Evolutionary conservation across 1,284 basidiomycete genomes (phyloP), one percentile per base, ranked within the genome.

Genomic region (Ganoderma leucocontextum): DNA sequence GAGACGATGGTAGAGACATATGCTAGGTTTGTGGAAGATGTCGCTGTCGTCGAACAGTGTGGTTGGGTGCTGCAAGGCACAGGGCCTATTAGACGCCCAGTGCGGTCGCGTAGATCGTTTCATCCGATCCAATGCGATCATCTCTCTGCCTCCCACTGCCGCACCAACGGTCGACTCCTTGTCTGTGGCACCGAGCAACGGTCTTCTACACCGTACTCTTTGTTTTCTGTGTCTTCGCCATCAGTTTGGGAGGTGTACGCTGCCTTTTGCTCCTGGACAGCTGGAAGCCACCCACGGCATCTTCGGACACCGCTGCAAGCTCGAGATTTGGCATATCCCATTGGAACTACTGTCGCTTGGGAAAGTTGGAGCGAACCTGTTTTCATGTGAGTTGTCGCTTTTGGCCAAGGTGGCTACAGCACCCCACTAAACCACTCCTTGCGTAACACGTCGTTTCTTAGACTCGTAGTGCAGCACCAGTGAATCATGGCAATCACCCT

Each of bases 401-500:
- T 29, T 55, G 13, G n/a, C 47, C 39, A 4, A 39, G 47, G 19
- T 42, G 41, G 13, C 41, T 42, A 19, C 13, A 17, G 41, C 41
- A 42, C 13, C 13, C 12, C 5, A 44, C 19, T 44, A 44, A 44
- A n/a, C 19, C 19, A 44, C 19, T 9, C 19, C 42, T 19, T 19
- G 17, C 42, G 19, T n/a, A n/a, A 44, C 29, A n/a, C 19, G 17
- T 19, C 19, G 8, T 52, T 25, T 25, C 22, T n/a, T n/a, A n/a
- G n/a, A n/a, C n/a, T 29, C 22, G 49, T 13, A 12, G 29, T 17
- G 52, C 52, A 55, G 22, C 47, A 49, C 22, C 22, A 22, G 33
- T 29, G 52, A 55, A 55, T 33, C 38, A 72, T 76, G 75, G 70
- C 73, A 0, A 61, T 71, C 6, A 71, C 69, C 8, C 52, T 76